phyloP scores from a whole-genome alignment of 768 basidiomycete species.

The Lactarius pseudohatsudake region DNA sequence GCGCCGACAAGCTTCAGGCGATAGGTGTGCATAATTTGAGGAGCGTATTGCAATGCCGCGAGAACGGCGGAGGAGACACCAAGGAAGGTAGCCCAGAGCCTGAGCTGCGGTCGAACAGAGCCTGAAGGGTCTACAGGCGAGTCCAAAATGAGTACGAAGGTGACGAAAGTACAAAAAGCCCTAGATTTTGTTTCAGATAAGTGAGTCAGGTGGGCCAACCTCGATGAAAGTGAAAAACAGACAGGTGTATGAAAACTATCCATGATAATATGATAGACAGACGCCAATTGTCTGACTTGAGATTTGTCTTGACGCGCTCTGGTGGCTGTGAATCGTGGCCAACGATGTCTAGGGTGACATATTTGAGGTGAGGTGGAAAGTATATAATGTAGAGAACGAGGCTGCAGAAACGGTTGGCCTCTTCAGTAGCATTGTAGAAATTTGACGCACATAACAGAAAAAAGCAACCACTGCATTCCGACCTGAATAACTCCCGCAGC shows the following conservation, averaged over 20 bases:
- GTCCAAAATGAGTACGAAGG: conserved; percentile 58
- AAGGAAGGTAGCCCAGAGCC: conserved; percentile 80
- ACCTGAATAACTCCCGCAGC: conserved; percentile 84
- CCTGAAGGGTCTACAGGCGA: conserved; percentile 40
- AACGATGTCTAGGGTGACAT: conserved; percentile 46
- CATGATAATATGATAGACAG: conserved; percentile 75
- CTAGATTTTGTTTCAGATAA: conserved; percentile 37
- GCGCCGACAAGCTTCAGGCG: conserved; percentile 81
- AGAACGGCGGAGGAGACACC: conserved; percentile 79
- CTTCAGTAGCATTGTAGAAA: not conserved
- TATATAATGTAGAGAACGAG: conserved; percentile 89
- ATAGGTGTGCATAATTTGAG: conserved; percentile 84
- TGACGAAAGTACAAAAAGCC: conserved; percentile 55
- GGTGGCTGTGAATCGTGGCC: conserved; percentile 44
- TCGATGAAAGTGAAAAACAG: conserved; percentile 33
- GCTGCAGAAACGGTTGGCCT: conserved; percentile 41
- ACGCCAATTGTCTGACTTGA: conserved; percentile 69
- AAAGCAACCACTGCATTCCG: conserved; percentile 78
- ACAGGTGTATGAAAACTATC: conserved; percentile 75
- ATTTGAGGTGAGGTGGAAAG: conserved; percentile 85
- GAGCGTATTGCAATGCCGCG: conserved; percentile 83
- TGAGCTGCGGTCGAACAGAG: conserved; percentile 40
- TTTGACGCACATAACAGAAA: conserved; percentile 75
- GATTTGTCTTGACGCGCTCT: conserved; percentile 46
- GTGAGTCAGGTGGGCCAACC: conserved; percentile 16